These are phyloP conservation scores for Saccharomyces kudriavzevii DNA, from an alignment of 805 yeast genomes.

Conservation along the genomic window DNA sequence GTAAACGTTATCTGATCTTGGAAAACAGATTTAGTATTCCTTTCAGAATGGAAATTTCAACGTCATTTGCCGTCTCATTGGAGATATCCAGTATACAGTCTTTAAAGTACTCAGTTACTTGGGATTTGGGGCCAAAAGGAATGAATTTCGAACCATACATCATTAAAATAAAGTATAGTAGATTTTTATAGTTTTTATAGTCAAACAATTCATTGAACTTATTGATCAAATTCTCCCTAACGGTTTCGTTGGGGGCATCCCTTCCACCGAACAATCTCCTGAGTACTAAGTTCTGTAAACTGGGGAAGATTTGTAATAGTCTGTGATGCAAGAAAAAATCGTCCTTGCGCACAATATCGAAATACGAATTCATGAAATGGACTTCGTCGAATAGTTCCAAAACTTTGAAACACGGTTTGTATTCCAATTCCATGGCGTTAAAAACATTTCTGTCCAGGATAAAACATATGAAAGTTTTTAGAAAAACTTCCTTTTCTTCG, in stretches of 20 bases:
- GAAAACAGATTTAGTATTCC: constrained; percentile 17
- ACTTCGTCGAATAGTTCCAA: constrained; percentile 1
- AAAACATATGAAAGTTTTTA: constrained; percentile 14
- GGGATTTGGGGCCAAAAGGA: constrained; percentile 14
- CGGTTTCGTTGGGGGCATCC: background rate
- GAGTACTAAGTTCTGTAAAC: constrained; percentile 10
- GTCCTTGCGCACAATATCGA: constrained; percentile 10
- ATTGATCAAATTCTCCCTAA: constrained; percentile 2
- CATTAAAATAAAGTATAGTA: constrained; percentile 23
- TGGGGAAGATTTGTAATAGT: constrained; percentile 15
- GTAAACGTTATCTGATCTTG: constrained; percentile 6
- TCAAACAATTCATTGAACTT: constrained; percentile 19
- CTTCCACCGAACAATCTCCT: constrained; percentile 5
- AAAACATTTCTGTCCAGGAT: constrained; percentile 25
- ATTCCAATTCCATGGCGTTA: constrained; percentile 15
- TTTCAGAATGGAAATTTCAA: constrained; percentile 21
- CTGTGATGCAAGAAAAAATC: constrained; percentile 23
- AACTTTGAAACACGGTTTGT: constrained; percentile 11
- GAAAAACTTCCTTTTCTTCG: constrained; percentile 1
- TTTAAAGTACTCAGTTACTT: constrained; percentile 11
- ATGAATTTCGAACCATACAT: constrained; percentile 17
- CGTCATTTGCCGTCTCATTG: constrained; percentile 16
- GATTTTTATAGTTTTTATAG: constrained; percentile 9
- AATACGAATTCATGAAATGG: constrained; percentile 6
- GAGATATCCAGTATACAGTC: constrained; percentile 19